Base-by-base conservation (phyloP, 2,329 filamentous ascomycete genomes). In the Talaromyces sp. region DNA sequence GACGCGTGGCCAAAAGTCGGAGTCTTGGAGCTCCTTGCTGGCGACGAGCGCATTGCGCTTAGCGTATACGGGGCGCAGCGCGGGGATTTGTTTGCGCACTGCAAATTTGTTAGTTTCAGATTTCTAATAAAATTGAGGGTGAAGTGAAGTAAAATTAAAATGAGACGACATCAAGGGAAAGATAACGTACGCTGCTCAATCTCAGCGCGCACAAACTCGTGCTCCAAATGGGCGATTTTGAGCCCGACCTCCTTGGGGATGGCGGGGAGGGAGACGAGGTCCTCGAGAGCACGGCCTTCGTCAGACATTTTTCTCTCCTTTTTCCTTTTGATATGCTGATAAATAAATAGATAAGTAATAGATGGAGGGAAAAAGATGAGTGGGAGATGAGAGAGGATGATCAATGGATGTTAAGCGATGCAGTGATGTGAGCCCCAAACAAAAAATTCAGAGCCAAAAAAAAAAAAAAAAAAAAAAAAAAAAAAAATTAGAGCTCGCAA, bases 1-100 rank as follows among this genome's bases (percentile, higher is more conserved):
- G 60, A 97, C 92, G 61, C 95, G 85, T n/a, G 90, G 83, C 94
- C 94, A 97, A 85, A 97, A 99, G 79, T 90, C 86, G 67, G 86
- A 85, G 11, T 67, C 62, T 61, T 73, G 63, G 17, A 77, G 67
- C 14, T 70, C 66, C 71, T 97, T 92, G 70, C 87, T 81, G 64
- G 83, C 76, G 65, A 94, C 80, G 65, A 91, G 77, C 67, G 85
- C 82, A 65, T 85, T 81, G 72, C 93, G 91, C 78, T 89, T 90
- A 68, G 84, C 81, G 80, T 91, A 96, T 63, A 96, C 83, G 51
- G 88, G 83, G 63, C 81, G 80, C 69, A 85, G 84, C 67, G 92
- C 81, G 65, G 83, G 78, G 67, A 88, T 83, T 74, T 92, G 88
- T 70, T 88, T 83, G 70, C 89, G 88, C 70, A 92, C 90, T 92